Conservation (phyloP, 2,329 filamentous ascomycete genomes). For the Fusarium sp. region DNA sequence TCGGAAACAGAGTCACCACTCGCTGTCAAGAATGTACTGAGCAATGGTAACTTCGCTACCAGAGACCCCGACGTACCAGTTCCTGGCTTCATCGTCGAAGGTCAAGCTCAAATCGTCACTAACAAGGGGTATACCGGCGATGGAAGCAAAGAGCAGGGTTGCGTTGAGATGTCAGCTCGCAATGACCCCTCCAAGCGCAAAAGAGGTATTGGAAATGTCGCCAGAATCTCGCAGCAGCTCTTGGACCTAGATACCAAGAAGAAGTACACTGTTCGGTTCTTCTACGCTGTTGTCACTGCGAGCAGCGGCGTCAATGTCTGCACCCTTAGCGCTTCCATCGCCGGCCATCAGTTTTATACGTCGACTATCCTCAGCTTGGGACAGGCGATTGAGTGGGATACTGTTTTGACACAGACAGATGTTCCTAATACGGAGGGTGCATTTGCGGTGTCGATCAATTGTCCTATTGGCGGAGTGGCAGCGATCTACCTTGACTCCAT, state of each 20-base stretch:
- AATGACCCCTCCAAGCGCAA: background rate
- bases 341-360: background rate
- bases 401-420: constrained; percentile 2
- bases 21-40: constrained; percentile 13
- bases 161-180: background rate
- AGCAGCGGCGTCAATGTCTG: constrained; percentile 13
- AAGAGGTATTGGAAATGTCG: constrained; percentile 4
- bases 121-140: constrained; percentile 18
- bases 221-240: constrained; percentile 18
- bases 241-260: background rate
- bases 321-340: constrained; percentile 20
- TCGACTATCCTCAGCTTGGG: constrained; percentile 1
- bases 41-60: constrained; percentile 11
- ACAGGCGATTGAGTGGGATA: constrained; percentile 3
- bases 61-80: constrained; percentile 1
- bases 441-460: constrained; percentile 11
- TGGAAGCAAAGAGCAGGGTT: constrained; percentile 15
- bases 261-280: constrained; percentile 38
- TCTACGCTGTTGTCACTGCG: constrained; percentile 18
- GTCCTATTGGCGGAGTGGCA: constrained; percentile 4
- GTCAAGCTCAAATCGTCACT: background rate
- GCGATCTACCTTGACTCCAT: constrained; percentile 33
- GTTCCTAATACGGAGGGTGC: background rate
- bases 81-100: constrained; percentile 8
- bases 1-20: background rate